A percentile compares a stretch with the other conserved stretches of the same genome.
Evolutionary conservation across 345 rosid genomes (phyloP).

Genomic region (Eucalyptus coolabah): DNA sequence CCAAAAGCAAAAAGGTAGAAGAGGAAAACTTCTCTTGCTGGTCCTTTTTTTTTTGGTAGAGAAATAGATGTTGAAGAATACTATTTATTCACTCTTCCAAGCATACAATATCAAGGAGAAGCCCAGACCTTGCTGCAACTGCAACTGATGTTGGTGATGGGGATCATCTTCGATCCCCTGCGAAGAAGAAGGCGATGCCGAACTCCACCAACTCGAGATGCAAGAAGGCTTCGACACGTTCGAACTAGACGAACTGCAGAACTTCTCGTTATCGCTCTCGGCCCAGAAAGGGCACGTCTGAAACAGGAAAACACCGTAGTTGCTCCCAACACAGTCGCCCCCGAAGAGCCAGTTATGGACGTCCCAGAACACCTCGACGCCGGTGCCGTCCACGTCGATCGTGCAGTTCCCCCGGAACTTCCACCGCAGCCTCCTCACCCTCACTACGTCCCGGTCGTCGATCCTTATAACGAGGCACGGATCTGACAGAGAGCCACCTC

Average conservation of each 20-base stretch:
- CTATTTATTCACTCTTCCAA: slow-evolving; percentile 17
- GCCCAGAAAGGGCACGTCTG: slow-evolving; percentile 38
- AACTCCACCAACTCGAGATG: slow-evolving; percentile 4
- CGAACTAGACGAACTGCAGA: background rate
- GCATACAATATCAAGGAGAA: slow-evolving; percentile 29
- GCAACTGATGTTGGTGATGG: background rate
- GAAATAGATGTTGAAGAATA: background rate
- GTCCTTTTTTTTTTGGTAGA: background rate
- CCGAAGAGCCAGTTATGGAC: slow-evolving; percentile 95
- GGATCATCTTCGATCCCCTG: background rate
- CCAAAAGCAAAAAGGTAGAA: background rate
- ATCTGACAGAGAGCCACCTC: slow-evolving; percentile 22
- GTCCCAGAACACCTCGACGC: slow-evolving; percentile 92
- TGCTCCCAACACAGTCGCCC: background rate
- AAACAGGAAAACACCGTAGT: slow-evolving; percentile 84
- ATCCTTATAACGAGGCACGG: slow-evolving; percentile 74
- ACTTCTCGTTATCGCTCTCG: slow-evolving; percentile 1
- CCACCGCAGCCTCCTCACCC: slow-evolving; percentile 80
- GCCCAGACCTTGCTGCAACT: slow-evolving; percentile 10
- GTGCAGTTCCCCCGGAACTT: slow-evolving; percentile 89
- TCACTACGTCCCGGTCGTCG: slow-evolving; percentile 64
- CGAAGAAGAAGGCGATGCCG: background rate
- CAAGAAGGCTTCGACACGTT: background rate
- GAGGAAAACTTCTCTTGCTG: background rate
- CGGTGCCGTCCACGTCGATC: slow-evolving; percentile 68